Evolutionary conservation across 2,329 filamentous ascomycete species (phyloP).

Genomic region (Aspergillus brunneoviolaceus): DNA sequence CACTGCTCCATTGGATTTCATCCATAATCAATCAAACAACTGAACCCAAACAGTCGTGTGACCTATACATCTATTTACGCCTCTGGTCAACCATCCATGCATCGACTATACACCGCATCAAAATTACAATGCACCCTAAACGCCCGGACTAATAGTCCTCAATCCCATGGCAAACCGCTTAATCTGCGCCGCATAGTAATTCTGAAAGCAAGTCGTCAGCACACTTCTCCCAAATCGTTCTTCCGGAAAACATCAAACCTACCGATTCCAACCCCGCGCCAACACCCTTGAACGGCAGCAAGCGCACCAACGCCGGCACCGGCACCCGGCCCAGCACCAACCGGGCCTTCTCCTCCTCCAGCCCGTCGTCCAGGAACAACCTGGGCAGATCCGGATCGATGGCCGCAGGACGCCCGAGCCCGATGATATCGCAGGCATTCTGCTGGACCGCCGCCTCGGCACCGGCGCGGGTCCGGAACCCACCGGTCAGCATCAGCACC

Average conservation of each 20-base stretch:
- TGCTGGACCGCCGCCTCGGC: constrained; percentile 51
- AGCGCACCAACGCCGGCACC: constrained; percentile 24
- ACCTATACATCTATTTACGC: not conserved
- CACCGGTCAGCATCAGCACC: constrained; percentile 61
- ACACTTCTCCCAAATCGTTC: not conserved
- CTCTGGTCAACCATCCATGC: fast-evolving
- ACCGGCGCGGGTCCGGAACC: constrained; percentile 56
- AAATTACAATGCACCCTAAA: not conserved
- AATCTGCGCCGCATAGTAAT: constrained; percentile 31
- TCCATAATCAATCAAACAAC: too few species aligned
- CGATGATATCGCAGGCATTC: constrained; percentile 52
- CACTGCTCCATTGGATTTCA: too few species aligned
- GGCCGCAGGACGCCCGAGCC: constrained; percentile 49
- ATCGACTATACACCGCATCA: not conserved
- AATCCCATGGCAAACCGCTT: constrained; percentile 27
- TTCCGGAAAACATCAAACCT: constrained; percentile 14
- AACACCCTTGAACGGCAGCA: constrained; percentile 26
- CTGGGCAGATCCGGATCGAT: constrained; percentile 46
- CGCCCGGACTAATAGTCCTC: constrained; percentile 17
- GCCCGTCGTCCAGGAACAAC: constrained; percentile 30
- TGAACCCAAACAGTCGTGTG: too few species aligned
- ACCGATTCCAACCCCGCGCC: constrained; percentile 34
- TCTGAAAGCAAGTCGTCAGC: constrained; percentile 8
- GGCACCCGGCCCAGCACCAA: constrained; percentile 26
- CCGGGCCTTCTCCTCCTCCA: constrained; percentile 26